Conservation (phyloP, 2,329 filamentous ascomycete genomes). For the Penicillium glabrum region DNA sequence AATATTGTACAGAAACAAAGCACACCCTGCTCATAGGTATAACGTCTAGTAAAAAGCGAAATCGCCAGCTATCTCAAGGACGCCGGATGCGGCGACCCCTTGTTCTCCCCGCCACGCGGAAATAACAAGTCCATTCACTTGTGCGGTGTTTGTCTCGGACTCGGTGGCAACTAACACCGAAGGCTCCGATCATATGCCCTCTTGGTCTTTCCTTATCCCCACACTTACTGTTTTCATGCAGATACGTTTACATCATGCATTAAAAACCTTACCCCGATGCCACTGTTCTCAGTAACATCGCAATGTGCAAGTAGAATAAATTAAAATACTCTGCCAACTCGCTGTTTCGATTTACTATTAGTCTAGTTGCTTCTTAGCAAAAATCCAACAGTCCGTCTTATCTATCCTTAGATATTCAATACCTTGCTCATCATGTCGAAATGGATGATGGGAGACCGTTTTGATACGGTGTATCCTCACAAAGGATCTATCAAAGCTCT, state of each 20-base stretch:
- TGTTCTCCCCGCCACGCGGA: background rate
- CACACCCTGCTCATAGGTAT: background rate
- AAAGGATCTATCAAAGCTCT: slow-evolving; percentile 61
- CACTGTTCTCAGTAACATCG: background rate
- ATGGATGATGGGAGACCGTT: slow-evolving; percentile 47
- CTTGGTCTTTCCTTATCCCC: background rate
- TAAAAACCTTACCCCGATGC: background rate
- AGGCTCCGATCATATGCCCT: background rate
- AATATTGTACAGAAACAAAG: too few relatives aligned
- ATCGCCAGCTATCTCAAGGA: background rate
- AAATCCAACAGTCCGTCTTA: background rate
- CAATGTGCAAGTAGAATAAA: background rate
- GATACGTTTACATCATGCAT: background rate
- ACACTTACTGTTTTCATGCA: background rate
- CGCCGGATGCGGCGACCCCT: background rate
- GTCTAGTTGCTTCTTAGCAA: too few relatives aligned
- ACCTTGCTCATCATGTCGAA: slow-evolving; percentile 17
- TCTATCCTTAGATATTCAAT: background rate
- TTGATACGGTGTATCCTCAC: slow-evolving; percentile 54
- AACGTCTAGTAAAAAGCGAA: background rate
- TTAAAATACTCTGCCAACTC: background rate
- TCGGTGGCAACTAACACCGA: background rate
- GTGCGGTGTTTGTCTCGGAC: background rate
- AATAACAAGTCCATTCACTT: background rate
- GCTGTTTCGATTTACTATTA: background rate